These are phyloP conservation scores for Suillus spraguei DNA, from an alignment of 768 basidiomycete genomes.

Conservation along the genomic window DNA sequence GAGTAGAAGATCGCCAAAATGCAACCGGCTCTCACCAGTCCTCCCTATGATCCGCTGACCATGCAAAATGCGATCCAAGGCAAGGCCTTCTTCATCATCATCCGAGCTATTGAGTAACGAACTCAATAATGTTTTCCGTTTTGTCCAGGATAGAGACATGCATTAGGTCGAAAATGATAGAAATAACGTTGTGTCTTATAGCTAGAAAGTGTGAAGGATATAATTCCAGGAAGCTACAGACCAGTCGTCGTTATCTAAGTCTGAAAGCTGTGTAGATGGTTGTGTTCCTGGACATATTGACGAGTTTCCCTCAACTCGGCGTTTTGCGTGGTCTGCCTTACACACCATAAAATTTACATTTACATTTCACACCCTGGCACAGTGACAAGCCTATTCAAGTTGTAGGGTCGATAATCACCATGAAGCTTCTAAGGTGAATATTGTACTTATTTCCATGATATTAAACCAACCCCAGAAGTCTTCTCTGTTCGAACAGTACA, in stretches of 20 bases:
- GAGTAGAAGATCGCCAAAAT: slow-evolving; percentile 6
- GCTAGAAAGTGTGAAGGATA: background rate
- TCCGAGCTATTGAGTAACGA: slow-evolving; percentile 56
- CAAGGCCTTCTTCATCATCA: slow-evolving; percentile 67
- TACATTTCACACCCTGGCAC: background rate
- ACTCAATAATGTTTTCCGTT: slow-evolving; percentile 67
- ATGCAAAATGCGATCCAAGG: slow-evolving; percentile 73
- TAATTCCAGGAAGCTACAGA: background rate
- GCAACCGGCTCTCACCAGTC: slow-evolving; percentile 50
- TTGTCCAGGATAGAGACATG: slow-evolving; percentile 62
- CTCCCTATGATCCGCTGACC: slow-evolving; percentile 77
- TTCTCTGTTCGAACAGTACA: slow-evolving; percentile 10
- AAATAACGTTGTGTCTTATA: background rate
- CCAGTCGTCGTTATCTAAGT: background rate
- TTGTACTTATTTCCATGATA: slow-evolving; percentile 6
- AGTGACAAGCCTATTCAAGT: background rate
- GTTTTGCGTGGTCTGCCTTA: background rate
- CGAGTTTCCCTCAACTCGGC: background rate
- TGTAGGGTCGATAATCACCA: slow-evolving; percentile 19
- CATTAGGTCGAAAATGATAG: slow-evolving; percentile 25
- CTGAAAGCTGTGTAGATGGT: background rate
- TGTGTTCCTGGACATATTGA: background rate
- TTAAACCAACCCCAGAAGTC: background rate
- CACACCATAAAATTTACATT: background rate
- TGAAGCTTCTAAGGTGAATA: no score